phyloP scores from a whole-genome alignment of 2,329 filamentous ascomycete genomes.

The Pyrenochaeta sp. region DNA sequence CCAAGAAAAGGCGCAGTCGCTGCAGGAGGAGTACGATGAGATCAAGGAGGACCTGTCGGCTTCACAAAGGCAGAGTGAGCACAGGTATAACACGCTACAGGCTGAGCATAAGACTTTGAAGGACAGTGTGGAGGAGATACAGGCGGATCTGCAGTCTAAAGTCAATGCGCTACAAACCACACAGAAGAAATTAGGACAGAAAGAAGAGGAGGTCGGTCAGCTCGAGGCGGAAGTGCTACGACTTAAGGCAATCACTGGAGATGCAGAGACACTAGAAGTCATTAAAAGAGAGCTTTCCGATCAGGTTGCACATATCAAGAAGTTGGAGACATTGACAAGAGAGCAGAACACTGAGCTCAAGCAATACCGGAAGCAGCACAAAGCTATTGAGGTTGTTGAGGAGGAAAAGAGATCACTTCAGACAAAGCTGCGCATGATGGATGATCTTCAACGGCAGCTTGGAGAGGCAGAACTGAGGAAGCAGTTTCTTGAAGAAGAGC shows the following conservation, averaged over 20 bases:
- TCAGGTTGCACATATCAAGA: constrained; percentile 89
- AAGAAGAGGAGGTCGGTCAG: constrained; percentile 74
- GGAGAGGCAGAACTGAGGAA: constrained; percentile 82
- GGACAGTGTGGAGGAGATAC: constrained; percentile 66
- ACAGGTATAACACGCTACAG: constrained; percentile 68
- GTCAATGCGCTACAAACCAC: constrained; percentile 66
- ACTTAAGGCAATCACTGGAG: constrained; percentile 85
- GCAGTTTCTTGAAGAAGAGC: constrained; percentile 88
- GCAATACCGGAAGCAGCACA: constrained; percentile 80
- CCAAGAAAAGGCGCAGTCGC: constrained; percentile 74
- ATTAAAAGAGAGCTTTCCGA: constrained; percentile 89
- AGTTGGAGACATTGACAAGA: constrained; percentile 79
- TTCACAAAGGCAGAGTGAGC: constrained; percentile 70
- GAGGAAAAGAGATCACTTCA: constrained; percentile 91
- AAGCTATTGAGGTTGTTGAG: constrained; percentile 91
- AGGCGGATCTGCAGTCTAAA: constrained; percentile 65
- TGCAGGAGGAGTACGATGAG: constrained; percentile 86
- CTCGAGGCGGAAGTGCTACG: constrained; percentile 85
- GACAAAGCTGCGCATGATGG: constrained; percentile 77
- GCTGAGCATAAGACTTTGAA: constrained; percentile 67
- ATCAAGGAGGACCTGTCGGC: constrained; percentile 76
- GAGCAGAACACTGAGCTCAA: constrained; percentile 83
- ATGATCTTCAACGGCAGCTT: constrained; percentile 77
- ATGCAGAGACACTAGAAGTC: constrained; percentile 83
- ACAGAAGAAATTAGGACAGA: constrained; percentile 73